Conservation (phyloP, 176 grass and related monocot genomes). For the Otatea glauca region DNA sequence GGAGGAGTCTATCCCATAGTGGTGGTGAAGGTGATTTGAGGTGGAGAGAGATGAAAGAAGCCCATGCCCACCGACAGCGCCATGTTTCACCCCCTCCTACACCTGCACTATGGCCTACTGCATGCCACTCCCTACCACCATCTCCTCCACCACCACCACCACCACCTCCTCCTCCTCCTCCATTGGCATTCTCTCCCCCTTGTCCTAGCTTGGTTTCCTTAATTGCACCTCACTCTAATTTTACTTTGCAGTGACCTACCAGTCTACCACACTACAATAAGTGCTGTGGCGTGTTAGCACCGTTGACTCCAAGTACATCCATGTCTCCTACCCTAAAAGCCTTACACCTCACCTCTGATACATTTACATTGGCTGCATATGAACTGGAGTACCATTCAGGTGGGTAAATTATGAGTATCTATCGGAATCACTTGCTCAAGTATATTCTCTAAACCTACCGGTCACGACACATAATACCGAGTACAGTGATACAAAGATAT, state of each 20-base stretch:
- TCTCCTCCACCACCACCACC: not conserved
- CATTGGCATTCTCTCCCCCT: not conserved
- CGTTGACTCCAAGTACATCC: constrained; percentile 55
- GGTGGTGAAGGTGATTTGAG: constrained; percentile 44
- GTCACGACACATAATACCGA: not conserved
- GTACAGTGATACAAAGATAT: not conserved
- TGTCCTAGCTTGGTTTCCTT: constrained; percentile 34
- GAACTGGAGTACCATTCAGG: not conserved
- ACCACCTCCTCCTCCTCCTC: not conserved
- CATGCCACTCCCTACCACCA: not conserved
- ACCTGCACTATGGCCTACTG: constrained; percentile 56
- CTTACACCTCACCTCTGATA: not conserved
- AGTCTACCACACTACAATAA: constrained; percentile 35
- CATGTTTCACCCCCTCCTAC: constrained; percentile 65
- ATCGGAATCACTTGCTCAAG: not conserved
- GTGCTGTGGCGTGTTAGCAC: constrained; percentile 26
- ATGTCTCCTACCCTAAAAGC: constrained; percentile 17
- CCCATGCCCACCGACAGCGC: constrained; percentile 69
- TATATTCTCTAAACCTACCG: not conserved
- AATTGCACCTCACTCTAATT: constrained; percentile 16
- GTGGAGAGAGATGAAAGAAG: constrained; percentile 24
- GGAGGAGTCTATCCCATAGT: constrained; percentile 27
- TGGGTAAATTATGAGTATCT: constrained; percentile 9
- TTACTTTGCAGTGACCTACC: constrained; percentile 20
- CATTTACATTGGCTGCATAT: constrained; percentile 2